These are phyloP conservation scores for Fomitopsis pinicola DNA, from an alignment of 1,284 basidiomycete species.

Conservation along the genomic window DNA sequence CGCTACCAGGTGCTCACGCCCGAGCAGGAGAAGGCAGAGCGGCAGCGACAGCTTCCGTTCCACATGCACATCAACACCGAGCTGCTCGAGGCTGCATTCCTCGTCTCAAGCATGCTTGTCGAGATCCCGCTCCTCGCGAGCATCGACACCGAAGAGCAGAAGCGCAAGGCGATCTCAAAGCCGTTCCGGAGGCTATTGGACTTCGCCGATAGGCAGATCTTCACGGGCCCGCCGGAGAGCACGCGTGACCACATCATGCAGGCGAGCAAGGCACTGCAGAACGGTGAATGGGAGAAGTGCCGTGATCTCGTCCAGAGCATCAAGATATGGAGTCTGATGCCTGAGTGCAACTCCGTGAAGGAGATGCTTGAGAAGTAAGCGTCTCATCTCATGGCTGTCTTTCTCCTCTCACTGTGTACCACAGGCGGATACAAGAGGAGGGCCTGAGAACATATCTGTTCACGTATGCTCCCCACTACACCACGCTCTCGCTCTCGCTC, in stretches of 20 bases:
- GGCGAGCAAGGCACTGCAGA: conserved; percentile 93
- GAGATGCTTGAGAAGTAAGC: conserved; percentile 89
- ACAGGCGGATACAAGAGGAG: conserved; percentile 95
- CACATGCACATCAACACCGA: conserved; percentile 99
- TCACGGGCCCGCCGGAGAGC: conserved; percentile 98
- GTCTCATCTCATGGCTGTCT: background rate
- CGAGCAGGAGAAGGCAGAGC: conserved; percentile 97
- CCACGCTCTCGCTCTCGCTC: conserved; percentile 82
- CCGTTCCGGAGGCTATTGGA: conserved; percentile 95
- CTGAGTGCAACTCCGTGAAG: conserved; percentile 84
- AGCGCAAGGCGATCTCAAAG: conserved; percentile 89
- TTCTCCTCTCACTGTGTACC: conserved; percentile 4
- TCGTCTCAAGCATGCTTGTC: conserved; percentile 97
- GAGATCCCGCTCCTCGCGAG: conserved; percentile 96
- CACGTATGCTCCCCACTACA: conserved; percentile 96
- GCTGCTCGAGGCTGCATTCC: conserved; percentile 94
- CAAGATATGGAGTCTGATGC: conserved; percentile 98
- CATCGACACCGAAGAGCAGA: conserved; percentile 91
- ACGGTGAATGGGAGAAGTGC: conserved; percentile 96
- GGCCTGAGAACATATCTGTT: conserved; percentile 96
- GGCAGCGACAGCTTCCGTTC: conserved; percentile 95
- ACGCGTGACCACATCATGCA: conserved; percentile 99
- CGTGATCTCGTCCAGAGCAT: conserved; percentile 91
- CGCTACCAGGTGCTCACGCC: conserved; percentile 84
- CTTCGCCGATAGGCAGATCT: conserved; percentile 96